Conservation (phyloP, 768 basidiomycete species). For the Gloeopeniophorella convolvens region DNA sequence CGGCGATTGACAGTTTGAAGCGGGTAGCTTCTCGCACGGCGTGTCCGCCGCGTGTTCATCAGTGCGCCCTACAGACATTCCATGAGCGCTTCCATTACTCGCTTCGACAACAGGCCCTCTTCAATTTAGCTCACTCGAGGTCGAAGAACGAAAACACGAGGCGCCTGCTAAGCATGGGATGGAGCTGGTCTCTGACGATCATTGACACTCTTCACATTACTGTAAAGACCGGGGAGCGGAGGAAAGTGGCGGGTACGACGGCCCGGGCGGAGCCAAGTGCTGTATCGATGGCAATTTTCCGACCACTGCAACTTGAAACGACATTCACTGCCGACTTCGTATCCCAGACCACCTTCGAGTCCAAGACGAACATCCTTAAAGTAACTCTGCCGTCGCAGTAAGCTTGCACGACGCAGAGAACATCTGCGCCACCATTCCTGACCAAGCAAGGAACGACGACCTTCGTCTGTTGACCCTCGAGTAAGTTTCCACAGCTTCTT, state of each 20-base stretch:
- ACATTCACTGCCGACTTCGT: constrained; percentile 9
- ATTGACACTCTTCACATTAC: too few species aligned
- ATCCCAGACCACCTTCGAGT: too few species aligned
- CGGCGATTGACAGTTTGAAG: neutral
- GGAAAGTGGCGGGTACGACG: neutral
- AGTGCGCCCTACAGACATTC: neutral
- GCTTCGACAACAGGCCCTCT: neutral
- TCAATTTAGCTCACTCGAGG: constrained; percentile 1
- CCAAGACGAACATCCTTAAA: too few species aligned
- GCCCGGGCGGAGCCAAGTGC: constrained; percentile 3
- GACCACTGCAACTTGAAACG: too few species aligned
- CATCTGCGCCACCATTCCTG: constrained; percentile 57
- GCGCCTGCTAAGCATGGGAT: too few species aligned
- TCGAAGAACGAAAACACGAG: neutral
- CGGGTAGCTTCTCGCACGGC: constrained; percentile 13
- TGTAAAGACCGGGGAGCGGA: neutral
- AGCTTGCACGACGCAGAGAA: constrained; percentile 30
- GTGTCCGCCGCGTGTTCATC: constrained; percentile 3
- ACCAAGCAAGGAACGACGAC: constrained; percentile 71
- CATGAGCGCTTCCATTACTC: constrained; percentile 9
- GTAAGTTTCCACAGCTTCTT: constrained; percentile 32
- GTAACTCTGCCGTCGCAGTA: constrained; percentile 25
- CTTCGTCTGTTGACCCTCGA: constrained; percentile 77
- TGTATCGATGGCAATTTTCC: constrained; percentile 12
- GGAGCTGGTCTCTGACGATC: too few species aligned